Base-by-base conservation (phyloP, 108 stramenopile species). In the Licmophora abbreviata region DNA sequence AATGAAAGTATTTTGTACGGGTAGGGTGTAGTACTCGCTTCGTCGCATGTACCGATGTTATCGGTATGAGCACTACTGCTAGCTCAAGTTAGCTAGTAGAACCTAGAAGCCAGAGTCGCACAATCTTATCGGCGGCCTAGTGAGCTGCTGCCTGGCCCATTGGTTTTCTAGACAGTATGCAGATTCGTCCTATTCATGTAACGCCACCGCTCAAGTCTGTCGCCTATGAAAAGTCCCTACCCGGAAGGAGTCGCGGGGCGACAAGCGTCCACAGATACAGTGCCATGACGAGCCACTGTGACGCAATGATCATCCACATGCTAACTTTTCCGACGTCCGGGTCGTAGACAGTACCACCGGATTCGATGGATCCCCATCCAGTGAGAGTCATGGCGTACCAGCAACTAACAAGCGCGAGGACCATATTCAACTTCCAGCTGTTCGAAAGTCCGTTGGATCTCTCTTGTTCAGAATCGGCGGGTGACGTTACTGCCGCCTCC, bases 381-480 rank as follows among this genome's bases (percentile, higher is more conserved):
- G 96, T 95, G 26, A 97, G 69, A 24, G 81, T 69, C 92, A 95
- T 92, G 25, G 88, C 73, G 64, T 72, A 81, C 92, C 84, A 95
- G 50, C 80, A 86, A 33, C 73, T 73, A 1, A 91, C 61, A 38
- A 82, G 51, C 21, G 73, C 78, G 21, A 97, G 59, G 14, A 83
- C 63, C 35, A 84, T 35, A 53, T 96, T 96, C 32, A 96, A 72
- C 63, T 85, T 93, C 93, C 93, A 96, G 28, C 65, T 59, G 20
- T 81, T 74, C n/a, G 76, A 55, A 65, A 65, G 64, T 43, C 21
- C 60, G 27, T 61, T 78, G 20, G 73, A 55, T 29, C 30, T 40
- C 34, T 66, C 66, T 27, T 38, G 12, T 26, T 31, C 48, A 18
- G 38, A 34, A 44, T 41, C 29, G 6, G 23, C 34, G 23, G 48